phyloP scores from a whole-genome alignment of 495 filamentous ascomycete species.

The Xylaria intraflava region DNA sequence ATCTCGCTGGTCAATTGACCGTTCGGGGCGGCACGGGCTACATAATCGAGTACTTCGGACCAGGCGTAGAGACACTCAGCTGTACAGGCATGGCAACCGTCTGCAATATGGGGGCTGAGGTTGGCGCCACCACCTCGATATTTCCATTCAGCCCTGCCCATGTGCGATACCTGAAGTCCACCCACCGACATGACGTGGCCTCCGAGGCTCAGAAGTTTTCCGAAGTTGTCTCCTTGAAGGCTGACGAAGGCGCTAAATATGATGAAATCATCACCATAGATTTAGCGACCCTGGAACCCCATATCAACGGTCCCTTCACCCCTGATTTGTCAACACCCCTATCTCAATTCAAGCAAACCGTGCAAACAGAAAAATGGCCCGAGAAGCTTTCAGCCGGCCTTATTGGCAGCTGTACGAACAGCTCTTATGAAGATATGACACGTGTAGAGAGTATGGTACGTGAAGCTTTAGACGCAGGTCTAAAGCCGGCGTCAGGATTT shows the following conservation, averaged over 20 bases:
- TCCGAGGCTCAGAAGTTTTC: constrained; percentile 49
- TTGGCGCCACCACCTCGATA: constrained; percentile 92
- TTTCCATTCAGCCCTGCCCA: constrained; percentile 56
- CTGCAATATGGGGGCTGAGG: constrained; percentile 84
- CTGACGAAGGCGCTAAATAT: constrained; percentile 77
- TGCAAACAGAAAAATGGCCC: constrained; percentile 82
- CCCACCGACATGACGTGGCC: constrained; percentile 69
- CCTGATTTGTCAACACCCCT: constrained; percentile 90
- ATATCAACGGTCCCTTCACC: constrained; percentile 96
- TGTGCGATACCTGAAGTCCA: constrained; percentile 70
- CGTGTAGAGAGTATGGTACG: constrained; percentile 86
- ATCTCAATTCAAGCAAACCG: constrained; percentile 77
- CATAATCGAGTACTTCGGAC: constrained; percentile 85
- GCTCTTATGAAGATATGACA: constrained; percentile 97
- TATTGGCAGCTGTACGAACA: constrained; percentile 98
- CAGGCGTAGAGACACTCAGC: constrained; percentile 82
- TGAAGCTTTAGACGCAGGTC: constrained; percentile 76
- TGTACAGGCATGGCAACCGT: constrained; percentile 90
- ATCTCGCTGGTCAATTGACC: constrained; percentile 82
- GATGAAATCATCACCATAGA: constrained; percentile 91
- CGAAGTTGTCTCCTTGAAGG: constrained; percentile 40
- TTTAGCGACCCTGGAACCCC: constrained; percentile 83
- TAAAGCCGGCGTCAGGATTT: constrained; percentile 84
- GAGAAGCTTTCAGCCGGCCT: constrained; percentile 83
- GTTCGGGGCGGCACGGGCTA: constrained; percentile 93